Evolutionary conservation across 768 basidiomycete genomes (phyloP).

Genomic region (Mycena leptocephala): DNA sequence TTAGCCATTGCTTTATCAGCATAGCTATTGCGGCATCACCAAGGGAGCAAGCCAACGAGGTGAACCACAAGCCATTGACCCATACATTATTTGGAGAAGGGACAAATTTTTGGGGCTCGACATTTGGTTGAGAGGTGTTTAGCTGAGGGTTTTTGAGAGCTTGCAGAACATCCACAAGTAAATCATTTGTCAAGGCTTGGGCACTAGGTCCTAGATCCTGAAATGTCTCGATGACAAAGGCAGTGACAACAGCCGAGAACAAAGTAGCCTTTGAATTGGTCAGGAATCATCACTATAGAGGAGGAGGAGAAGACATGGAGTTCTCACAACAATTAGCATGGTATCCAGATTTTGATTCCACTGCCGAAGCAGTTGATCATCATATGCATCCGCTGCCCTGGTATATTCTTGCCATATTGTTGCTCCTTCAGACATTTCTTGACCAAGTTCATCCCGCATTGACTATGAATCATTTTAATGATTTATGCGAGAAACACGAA

Average conservation of each 20-base stretch:
- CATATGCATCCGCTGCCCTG: conserved; percentile 25
- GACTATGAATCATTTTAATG: neutral
- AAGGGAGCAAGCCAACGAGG: conserved; percentile 22
- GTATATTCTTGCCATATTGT: conserved; percentile 28
- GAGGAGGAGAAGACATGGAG: neutral
- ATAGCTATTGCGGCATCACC: conserved; percentile 31
- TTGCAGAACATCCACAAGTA: conserved; percentile 12
- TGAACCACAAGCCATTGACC: conserved; percentile 34
- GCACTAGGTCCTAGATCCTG: conserved; percentile 17
- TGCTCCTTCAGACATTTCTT: conserved; percentile 28
- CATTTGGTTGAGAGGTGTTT: conserved; percentile 15
- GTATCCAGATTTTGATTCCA: conserved; percentile 32
- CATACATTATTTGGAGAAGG: conserved; percentile 19
- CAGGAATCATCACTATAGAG: neutral
- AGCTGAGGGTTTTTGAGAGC: conserved; percentile 13
- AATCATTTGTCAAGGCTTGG: conserved; percentile 24
- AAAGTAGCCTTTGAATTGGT: conserved; percentile 20
- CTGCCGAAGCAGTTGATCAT: conserved; percentile 25
- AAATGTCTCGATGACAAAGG: conserved; percentile 22
- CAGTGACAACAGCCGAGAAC: conserved; percentile 31
- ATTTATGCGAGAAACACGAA: neutral
- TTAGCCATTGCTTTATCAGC: conserved; percentile 32
- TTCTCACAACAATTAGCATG: conserved; percentile 28
- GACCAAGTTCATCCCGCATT: conserved; percentile 18
- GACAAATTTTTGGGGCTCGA: conserved; percentile 12